Percentiles rank a stretch among this genome's conserved stretches.
Conservation (phyloP, 805 yeast species). For the Candida berthetii region DNA sequence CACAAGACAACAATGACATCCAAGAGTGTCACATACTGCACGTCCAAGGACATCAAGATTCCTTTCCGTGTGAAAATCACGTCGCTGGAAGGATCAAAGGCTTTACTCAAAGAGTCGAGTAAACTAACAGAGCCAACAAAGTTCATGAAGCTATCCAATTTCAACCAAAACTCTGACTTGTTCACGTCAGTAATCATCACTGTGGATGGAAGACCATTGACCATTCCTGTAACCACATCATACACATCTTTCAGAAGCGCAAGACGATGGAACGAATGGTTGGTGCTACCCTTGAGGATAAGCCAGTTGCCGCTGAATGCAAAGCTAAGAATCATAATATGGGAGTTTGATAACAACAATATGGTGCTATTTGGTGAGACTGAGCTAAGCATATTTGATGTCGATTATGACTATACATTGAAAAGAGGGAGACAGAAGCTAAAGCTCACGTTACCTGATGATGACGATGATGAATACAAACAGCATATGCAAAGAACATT, state of each 20-base stretch:
- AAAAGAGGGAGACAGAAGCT: constrained; percentile 68
- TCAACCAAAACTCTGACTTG: constrained; percentile 26
- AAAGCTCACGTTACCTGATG: constrained; percentile 31
- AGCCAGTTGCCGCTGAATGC: constrained; percentile 65
- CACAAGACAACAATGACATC: too few species aligned
- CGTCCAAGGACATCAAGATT: constrained; percentile 46
- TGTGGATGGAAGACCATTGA: constrained; percentile 38
- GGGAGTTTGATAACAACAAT: constrained; percentile 60
- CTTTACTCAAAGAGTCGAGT: constrained; percentile 36
- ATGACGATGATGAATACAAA: constrained; percentile 23
- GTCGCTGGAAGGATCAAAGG: constrained; percentile 37
- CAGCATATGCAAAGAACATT: constrained; percentile 12
- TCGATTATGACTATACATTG: constrained; percentile 47
- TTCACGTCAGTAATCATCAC: constrained; percentile 40
- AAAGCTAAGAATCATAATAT: constrained; percentile 52
- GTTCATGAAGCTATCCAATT: constrained; percentile 33
- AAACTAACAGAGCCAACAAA: constrained; percentile 41
- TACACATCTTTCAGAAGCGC: constrained; percentile 38
- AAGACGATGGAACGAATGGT: constrained; percentile 67
- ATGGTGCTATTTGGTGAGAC: constrained; percentile 54
- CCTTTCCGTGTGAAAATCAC: constrained; percentile 44
- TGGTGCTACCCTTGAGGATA: constrained; percentile 64
- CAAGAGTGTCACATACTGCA: constrained; percentile 45
- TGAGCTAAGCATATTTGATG: constrained; percentile 52
- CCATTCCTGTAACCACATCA: constrained; percentile 42